Conservation (phyloP, 2,329 filamentous ascomycete species). For the Aphanoascus verrucosus region DNA sequence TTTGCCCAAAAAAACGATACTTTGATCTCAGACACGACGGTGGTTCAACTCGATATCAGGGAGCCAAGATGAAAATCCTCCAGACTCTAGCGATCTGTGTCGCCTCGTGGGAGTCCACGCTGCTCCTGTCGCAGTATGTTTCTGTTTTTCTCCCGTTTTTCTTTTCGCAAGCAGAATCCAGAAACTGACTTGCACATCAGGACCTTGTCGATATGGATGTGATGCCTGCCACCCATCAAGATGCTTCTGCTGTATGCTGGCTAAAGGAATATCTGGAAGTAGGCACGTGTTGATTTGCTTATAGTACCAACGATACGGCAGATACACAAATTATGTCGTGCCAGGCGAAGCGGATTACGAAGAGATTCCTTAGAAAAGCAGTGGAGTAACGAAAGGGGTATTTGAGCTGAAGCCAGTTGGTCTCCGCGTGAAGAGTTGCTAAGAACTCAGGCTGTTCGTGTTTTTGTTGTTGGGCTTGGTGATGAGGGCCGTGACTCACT, state of each 20-base stretch:
- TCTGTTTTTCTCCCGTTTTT: too few species aligned
- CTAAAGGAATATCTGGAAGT: too few species aligned
- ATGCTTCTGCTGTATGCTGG: neutral
- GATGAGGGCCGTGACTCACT: too few species aligned
- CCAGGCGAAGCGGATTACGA: constrained; percentile 2
- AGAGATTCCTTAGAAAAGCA: neutral
- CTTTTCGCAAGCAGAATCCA: too few species aligned
- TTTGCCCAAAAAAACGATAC: neutral
- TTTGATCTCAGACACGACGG: neutral
- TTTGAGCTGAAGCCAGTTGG: too few species aligned
- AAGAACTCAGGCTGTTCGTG: too few species aligned
- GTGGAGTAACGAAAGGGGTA: neutral
- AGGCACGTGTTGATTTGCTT: neutral
- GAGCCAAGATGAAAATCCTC: neutral
- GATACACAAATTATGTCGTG: neutral
- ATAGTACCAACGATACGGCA: neutral
- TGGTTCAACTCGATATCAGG: neutral
- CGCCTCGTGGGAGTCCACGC: neutral
- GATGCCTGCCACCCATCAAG: neutral
- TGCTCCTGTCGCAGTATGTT: neutral
- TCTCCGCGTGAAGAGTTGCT: too few species aligned
- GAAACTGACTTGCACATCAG: neutral
- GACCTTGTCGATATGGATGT: neutral
- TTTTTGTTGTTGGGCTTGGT: too few species aligned
- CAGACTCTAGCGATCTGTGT: neutral